These are phyloP conservation scores for Leptographium wingfieldii DNA, from an alignment of 2,329 filamentous ascomycete species.

Conservation along the genomic window DNA sequence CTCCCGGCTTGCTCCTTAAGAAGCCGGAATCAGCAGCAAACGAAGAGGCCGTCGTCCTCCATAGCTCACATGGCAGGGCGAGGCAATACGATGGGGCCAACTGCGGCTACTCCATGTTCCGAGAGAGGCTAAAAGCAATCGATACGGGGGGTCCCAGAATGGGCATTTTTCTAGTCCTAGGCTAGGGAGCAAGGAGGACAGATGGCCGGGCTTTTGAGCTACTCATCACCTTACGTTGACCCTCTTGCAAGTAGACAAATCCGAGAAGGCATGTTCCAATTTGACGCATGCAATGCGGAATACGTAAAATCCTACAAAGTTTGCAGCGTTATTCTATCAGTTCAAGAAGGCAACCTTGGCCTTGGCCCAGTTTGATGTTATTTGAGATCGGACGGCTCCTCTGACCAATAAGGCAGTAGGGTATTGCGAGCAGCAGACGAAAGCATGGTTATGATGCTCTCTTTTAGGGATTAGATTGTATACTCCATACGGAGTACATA, in stretches of 20 bases:
- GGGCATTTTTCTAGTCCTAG: background rate
- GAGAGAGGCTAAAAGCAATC: background rate
- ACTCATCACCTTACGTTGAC: background rate
- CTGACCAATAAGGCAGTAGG: background rate
- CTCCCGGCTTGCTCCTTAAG: background rate
- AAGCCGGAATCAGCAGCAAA: background rate
- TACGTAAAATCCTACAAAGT: too few relatives aligned
- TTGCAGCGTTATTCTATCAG: too few relatives aligned
- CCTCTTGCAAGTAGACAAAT: too few relatives aligned
- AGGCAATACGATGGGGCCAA: background rate
- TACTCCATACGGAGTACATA: too few relatives aligned
- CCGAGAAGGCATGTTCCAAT: too few relatives aligned
- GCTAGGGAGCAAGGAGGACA: background rate
- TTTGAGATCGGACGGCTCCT: background rate
- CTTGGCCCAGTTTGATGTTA: too few relatives aligned
- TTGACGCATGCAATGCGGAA: too few relatives aligned
- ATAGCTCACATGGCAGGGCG: background rate
- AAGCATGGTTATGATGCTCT: too few relatives aligned
- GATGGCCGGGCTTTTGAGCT: background rate
- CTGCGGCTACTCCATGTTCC: slow-evolving; percentile 3
- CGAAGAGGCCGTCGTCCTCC: background rate
- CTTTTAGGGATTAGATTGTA: too few relatives aligned
- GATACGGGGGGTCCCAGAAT: background rate
- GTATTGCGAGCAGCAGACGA: background rate
- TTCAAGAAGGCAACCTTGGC: too few relatives aligned